Base-by-base conservation (phyloP, 148 eudicot genomes). In the Pouteria glomerata region DNA sequence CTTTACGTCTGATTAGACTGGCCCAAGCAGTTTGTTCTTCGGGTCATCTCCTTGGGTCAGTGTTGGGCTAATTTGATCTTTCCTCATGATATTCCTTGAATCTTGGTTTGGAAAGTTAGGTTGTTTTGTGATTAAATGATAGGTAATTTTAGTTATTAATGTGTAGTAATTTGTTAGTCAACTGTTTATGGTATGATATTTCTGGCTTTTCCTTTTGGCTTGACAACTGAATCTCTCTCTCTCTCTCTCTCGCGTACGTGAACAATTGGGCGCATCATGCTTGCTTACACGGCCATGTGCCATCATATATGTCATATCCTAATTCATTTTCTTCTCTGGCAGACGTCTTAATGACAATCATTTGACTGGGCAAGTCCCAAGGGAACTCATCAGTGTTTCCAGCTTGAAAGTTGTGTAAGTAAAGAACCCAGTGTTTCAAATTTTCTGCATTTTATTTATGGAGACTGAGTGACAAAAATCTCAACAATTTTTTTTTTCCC, bases 391-490 rank as follows among this genome's bases (percentile, higher is more conserved):
- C 60, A 74, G 81, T 57, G 77, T 83, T 65, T 52, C 92, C 70
- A 86, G 81, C 85, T 81, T 94, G 88, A 91, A 91, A 94, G 97
- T 91, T 73, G 86, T 94, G 98, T 94, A 91, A 86, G 97, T 88
- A 19, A 69, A 33, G 24, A 42, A 60, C 21, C 48, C 21, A n/a
- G 33, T 14, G n/a, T 19, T 56, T 18, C 10, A 23, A 48, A 27
- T 12, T 75, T 19, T 31, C 37, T 3, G 44, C 57, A 3, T 21
- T 65, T 12, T 41, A 23, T 39, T 29, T 19, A 37, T 23, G 12
- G 18, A 33, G 73, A 56, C 29, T 39, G 57, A 35, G 15, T 75
- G 24, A 24, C 77, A 48, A 24, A 42, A 37, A 19, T 8, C 0
- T 47, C 16, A n/a, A n/a, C n/a, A n/a, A n/a, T 42, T 12, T 42